A percentile compares a stretch with the other conserved stretches of the same genome.
These are phyloP conservation scores for Vitis cinerea DNA, from an alignment of 164 flowering plant genomes.

Conservation along the genomic window DNA sequence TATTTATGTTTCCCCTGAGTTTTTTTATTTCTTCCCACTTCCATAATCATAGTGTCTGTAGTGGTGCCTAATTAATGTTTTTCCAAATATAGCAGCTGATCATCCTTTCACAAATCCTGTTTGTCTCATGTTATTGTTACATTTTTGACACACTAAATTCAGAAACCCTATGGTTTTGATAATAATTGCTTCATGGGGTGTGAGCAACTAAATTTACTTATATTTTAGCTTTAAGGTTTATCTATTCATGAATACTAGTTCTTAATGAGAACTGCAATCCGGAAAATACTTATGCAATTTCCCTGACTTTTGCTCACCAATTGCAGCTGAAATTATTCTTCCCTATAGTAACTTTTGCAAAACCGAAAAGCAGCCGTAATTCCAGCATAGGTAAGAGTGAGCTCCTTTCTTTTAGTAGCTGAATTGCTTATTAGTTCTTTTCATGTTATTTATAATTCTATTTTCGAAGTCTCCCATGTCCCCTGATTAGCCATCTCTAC, in stretches of 20 bases:
- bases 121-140: not conserved
- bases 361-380: conserved; percentile 98
- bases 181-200: not conserved
- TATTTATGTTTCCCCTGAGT: too few relatives aligned
- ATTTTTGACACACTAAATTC: too few relatives aligned
- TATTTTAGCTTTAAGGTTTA: not conserved
- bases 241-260: not conserved
- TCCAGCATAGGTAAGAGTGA: conserved; percentile 84
- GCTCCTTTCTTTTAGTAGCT: not conserved
- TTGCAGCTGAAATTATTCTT: conserved; percentile 94
- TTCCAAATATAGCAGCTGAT: not conserved
- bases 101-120: not conserved
- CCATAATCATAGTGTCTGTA: too few relatives aligned
- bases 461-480: too few relatives aligned
- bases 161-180: not conserved
- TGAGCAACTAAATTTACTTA: not conserved
- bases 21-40: too few relatives aligned
- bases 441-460: not conserved
- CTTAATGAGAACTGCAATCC: too few relatives aligned
- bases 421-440: not conserved
- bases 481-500: too few relatives aligned
- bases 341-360: conserved; percentile 90
- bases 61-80: too few relatives aligned
- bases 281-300: not conserved
- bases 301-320: conserved; percentile 5